Base-by-base conservation (phyloP, 768 basidiomycete genomes). In the Tricholoma hemisulphureum region DNA sequence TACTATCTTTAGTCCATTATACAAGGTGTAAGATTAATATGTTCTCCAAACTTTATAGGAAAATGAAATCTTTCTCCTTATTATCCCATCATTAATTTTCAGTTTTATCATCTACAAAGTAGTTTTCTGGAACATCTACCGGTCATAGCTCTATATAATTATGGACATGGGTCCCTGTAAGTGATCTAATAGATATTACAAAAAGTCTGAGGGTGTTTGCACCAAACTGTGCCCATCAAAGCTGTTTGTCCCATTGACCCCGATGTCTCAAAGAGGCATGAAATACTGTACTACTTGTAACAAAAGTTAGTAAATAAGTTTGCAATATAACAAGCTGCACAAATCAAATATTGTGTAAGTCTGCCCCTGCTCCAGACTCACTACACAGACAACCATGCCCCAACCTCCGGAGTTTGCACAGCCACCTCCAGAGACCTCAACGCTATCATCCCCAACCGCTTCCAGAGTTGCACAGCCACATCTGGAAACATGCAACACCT, bases 231-330 rank as follows among this genome's bases (percentile, higher is more conserved):
- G 21, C 18, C 29, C 21, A 5, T 32, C 48, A 50, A 21, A 20
- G 16, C n/a, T 11, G 14, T 31, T 35, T 32, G 16, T 14, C 2
- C 24, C 20, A 49, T 35, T 45, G 28, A 50, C 32, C 37, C 10
- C 26, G 23, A 26, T 28, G 21, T 43, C 6, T 48, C 48, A 46
- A 46, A 46, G 23, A 46, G 43, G 43, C 43, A 46, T 46, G 43
- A 41, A 41, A 6, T 31, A 31, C 43, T 8, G 91, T 3, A 74
- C 77, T 46, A 84, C 89, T n/a, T n/a, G n/a, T n/a, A n/a, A n/a
- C n/a, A n/a, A n/a, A n/a, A n/a, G n/a, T n/a, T n/a, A n/a, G n/a
- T n/a, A n/a, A n/a, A n/a, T n/a, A n/a, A n/a, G n/a, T n/a, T n/a
- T n/a, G n/a, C n/a, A n/a, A n/a, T n/a, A n/a, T n/a, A n/a, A n/a